These are phyloP conservation scores for Vanderwaltozyma verrucispora DNA, from an alignment of 805 yeast genomes.

Conservation along the genomic window DNA sequence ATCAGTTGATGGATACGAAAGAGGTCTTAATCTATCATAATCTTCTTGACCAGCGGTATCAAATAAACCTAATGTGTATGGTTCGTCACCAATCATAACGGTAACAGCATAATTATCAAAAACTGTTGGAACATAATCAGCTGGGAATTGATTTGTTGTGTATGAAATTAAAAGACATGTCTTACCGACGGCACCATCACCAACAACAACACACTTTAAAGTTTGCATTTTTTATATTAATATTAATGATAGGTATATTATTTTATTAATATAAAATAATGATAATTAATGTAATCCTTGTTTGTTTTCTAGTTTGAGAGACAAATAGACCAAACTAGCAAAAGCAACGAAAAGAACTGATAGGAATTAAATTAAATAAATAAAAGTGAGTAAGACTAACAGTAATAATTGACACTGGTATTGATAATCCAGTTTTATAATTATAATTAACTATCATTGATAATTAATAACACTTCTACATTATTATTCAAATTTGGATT, in stretches of 20 bases:
- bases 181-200: conserved; percentile 99
- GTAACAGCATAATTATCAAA: conserved; percentile 93
- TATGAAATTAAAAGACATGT: conserved; percentile 92
- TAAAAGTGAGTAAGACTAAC: too few species aligned
- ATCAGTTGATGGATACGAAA: conserved; percentile 94
- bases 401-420: too few species aligned
- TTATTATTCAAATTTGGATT: too few species aligned
- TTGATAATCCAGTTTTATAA: too few species aligned
- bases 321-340: too few species aligned
- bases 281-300: too few species aligned
- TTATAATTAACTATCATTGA: too few species aligned
- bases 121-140: conserved; percentile 98
- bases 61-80: conserved; percentile 91
- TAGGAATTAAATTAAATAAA: too few species aligned
- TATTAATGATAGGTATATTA: background rate
- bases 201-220: conserved; percentile 94
- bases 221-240: conserved; percentile 32
- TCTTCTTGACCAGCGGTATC: conserved; percentile 99
- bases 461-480: too few species aligned
- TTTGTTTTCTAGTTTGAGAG: too few species aligned
- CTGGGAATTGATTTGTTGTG: conserved; percentile 94
- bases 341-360: too few species aligned
- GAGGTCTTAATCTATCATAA: conserved; percentile 93
- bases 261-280: background rate
- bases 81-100: conserved; percentile 95